These are phyloP conservation scores for Aspergillus latus DNA, from an alignment of 2,329 filamentous ascomycete species.

Conservation along the genomic window DNA sequence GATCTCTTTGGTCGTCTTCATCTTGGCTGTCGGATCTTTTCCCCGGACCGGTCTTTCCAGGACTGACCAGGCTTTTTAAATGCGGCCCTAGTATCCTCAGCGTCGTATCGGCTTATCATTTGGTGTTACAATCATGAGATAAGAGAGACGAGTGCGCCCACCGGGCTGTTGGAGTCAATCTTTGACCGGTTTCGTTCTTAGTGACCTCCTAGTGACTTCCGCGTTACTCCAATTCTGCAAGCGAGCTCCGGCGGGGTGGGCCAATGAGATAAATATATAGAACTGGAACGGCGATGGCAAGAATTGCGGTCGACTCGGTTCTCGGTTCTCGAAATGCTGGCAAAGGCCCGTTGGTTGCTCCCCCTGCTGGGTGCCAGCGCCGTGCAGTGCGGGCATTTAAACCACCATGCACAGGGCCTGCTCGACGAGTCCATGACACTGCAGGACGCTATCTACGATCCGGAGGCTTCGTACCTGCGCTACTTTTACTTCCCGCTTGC, in stretches of 20 bases:
- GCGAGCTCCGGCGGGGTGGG: background rate
- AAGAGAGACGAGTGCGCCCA: background rate
- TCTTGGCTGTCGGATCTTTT: background rate
- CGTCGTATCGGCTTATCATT: background rate
- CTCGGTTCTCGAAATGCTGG: background rate
- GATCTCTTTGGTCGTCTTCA: background rate
- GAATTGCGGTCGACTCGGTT: background rate
- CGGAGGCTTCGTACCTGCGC: slow-evolving; percentile 50
- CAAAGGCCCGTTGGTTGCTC: background rate
- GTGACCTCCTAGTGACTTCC: background rate
- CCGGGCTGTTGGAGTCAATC: background rate
- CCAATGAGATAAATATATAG: background rate
- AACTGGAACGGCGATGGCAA: background rate
- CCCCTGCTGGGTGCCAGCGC: slow-evolving; percentile 3
- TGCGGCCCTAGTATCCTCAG: background rate
- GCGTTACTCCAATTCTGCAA: background rate
- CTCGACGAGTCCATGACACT: slow-evolving; percentile 55
- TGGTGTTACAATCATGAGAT: background rate
- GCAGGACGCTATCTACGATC: slow-evolving; percentile 58
- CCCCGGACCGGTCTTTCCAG: too few relatives aligned
- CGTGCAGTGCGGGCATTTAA: background rate
- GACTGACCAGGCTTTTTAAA: background rate
- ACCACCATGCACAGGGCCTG: slow-evolving; percentile 37
- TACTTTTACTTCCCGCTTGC: slow-evolving; percentile 47
- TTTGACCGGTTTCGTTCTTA: background rate